Evolutionary conservation across 345 rosid genomes (phyloP).

Genomic region (Nasturtium officinale): DNA sequence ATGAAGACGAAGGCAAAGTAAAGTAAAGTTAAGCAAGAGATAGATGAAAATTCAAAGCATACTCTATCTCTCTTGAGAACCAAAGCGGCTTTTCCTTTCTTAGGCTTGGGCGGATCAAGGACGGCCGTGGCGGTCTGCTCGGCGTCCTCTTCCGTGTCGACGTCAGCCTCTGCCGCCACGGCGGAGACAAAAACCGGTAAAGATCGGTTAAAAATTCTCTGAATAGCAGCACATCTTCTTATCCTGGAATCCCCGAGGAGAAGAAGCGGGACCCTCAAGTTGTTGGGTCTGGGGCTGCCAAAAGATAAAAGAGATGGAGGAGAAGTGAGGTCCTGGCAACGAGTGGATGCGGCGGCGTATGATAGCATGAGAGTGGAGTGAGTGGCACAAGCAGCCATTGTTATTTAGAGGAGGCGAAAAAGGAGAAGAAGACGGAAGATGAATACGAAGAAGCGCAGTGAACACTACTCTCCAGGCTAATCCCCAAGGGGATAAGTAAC

Average conservation of each 20-base stretch:
- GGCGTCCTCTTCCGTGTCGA: constrained; percentile 51
- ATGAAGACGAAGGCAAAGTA: not conserved
- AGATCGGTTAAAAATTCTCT: constrained; percentile 24
- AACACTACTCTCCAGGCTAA: not conserved
- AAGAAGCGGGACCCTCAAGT: constrained; percentile 47
- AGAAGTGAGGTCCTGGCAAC: constrained; percentile 55
- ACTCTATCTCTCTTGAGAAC: constrained; percentile 89
- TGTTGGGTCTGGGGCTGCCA: constrained; percentile 56
- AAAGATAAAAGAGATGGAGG: constrained; percentile 51
- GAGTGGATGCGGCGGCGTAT: constrained; percentile 52
- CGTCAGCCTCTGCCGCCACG: constrained; percentile 54
- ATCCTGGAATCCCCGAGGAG: constrained; percentile 34
- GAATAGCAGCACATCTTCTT: constrained; percentile 30
- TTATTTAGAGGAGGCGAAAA: not conserved
- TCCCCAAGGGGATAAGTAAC: constrained; percentile 31
- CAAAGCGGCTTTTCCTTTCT: constrained; percentile 88
- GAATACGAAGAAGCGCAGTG: not conserved
- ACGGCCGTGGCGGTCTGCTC: constrained; percentile 51
- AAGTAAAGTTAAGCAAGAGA: not conserved
- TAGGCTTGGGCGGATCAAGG: constrained; percentile 60
- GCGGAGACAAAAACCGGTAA: constrained; percentile 49
- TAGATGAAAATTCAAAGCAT: constrained; percentile 28
- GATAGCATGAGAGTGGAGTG: constrained; percentile 61
- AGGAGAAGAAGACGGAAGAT: constrained; percentile 1
- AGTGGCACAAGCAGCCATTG: constrained; percentile 63